Evolutionary conservation across 2,329 filamentous ascomycete genomes (phyloP).

Genomic region (Talaromyces sp.): DNA sequence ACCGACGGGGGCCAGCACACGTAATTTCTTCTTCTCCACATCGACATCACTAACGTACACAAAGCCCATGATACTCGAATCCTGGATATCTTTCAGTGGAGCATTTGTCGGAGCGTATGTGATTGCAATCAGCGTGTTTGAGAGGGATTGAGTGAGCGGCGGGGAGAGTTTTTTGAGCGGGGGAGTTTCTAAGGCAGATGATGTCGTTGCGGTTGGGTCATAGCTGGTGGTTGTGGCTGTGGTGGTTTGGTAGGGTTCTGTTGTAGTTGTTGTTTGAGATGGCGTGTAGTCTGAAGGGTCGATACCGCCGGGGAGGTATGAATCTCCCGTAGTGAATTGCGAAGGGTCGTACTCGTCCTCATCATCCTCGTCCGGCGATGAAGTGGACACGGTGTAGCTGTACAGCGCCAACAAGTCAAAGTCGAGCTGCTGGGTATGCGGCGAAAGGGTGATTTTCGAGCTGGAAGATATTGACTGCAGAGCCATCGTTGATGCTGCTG

Average conservation of each 20-base stretch:
- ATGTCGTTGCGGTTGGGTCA: constrained; percentile 16
- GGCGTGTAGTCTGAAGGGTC: constrained; percentile 18
- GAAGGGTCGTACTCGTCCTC: constrained; percentile 44
- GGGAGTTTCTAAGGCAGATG: constrained; percentile 20
- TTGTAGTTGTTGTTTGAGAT: constrained; percentile 11
- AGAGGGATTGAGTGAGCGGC: constrained; percentile 56
- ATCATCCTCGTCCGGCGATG: constrained; percentile 37
- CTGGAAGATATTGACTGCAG: constrained; percentile 21
- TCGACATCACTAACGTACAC: constrained; percentile 91
- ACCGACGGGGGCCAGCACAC: constrained; percentile 77
- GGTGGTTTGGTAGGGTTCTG: neutral
- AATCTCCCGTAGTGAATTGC: constrained; percentile 25
- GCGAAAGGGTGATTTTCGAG: constrained; percentile 69
- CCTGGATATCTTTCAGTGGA: constrained; percentile 65
- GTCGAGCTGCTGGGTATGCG: constrained; percentile 79
- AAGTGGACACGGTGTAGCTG: constrained; percentile 57
- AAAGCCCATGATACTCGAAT: constrained; percentile 84
- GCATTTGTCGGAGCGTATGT: constrained; percentile 72
- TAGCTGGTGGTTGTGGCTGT: constrained; percentile 9
- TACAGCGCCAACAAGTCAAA: constrained; percentile 72
- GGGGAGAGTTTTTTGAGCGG: constrained; percentile 39
- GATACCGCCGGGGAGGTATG: constrained; percentile 27
- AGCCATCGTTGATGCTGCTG: too few relatives aligned
- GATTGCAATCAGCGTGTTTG: constrained; percentile 79
- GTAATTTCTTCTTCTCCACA: constrained; percentile 72